phyloP scores from a whole-genome alignment of 768 basidiomycete genomes.

The Lanmaoa pseudosensibilis region DNA sequence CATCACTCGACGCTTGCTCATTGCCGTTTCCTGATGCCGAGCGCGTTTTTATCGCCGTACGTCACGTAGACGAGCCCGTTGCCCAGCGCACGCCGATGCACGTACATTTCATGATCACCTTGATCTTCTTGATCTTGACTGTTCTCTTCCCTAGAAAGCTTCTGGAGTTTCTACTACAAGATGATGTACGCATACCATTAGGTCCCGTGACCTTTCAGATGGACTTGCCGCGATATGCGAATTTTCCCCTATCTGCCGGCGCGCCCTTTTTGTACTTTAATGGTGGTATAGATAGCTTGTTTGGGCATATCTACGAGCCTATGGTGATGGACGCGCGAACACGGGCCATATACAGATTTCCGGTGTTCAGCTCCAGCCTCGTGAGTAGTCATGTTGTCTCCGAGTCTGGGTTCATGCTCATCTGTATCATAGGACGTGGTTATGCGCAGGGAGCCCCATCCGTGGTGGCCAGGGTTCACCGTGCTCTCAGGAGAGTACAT shows the following conservation, averaged over 20 bases:
- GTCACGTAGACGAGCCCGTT: conserved; percentile 17
- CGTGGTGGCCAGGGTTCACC: conserved; percentile 13
- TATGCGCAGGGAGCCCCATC: background rate
- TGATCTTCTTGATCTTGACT: conserved; percentile 7
- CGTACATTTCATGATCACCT: conserved; percentile 1
- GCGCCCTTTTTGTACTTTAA: conserved; percentile 19
- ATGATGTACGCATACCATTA: conserved; percentile 10
- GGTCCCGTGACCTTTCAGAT: conserved; percentile 17
- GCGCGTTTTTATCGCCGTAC: conserved; percentile 22
- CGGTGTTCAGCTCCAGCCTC: conserved; percentile 10
- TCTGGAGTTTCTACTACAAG: conserved; percentile 19
- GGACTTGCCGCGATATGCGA: conserved; percentile 18
- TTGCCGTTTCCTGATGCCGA: conserved; percentile 16
- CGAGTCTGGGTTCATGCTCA: background rate
- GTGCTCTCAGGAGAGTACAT: conserved; percentile 13
- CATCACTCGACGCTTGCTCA: conserved; percentile 22
- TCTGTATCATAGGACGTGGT: conserved; percentile 3
- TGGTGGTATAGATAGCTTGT: conserved; percentile 15
- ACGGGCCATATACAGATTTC: conserved; percentile 17
- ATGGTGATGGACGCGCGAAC: conserved; percentile 20
- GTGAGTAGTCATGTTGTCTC: conserved; percentile 8
- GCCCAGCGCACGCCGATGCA: conserved; percentile 20
- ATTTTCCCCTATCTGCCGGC: conserved; percentile 18
- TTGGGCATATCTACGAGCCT: conserved; percentile 9
- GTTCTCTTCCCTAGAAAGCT: conserved; percentile 16